Evolutionary conservation across 202 grass and related monocot species (phyloP), one percentile per base, ranked within the genome.

Genomic region (Hordeum pubiflorum): DNA sequence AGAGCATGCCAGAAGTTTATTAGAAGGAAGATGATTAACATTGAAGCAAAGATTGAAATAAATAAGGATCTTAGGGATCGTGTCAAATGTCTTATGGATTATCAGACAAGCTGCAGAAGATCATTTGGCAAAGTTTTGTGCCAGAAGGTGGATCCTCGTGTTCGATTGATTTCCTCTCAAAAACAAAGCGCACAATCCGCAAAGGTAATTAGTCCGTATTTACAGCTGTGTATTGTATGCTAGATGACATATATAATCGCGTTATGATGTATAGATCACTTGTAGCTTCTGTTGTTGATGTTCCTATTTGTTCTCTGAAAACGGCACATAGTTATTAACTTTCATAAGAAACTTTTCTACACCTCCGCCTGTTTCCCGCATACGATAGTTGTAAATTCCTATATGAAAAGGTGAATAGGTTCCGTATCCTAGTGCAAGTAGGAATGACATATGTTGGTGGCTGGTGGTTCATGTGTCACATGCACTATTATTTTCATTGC

Each of bases 71-170:
- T 98, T 23, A 85, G 83, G 76, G 84, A 91, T 65, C 90, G 95
- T 62, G 74, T 94, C 43, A 94, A 89, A 89, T 98, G 95, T 52
- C 88, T 98, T 34, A 85, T 94, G 90, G 82, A 89, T 57, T 98
- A 89, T 80, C 95, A 98, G 80, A 70, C 83, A 50, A 77, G 86
- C 54, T 98, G 95, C 80, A 89, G 81, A 82, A 94, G 74, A 78
- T 83, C 75, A 60, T 85, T 79, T 11, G 84, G 92, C 33, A 86
- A 48, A 80, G 63, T 78, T 44, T 69, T 94, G 33, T 81, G 79
- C 50, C 92, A 91, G 73, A 98, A 94, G 79, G 87, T 86, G 72
- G 95, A 98, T 89, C 92, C 88, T 86, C 95, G 90, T 82, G 77
- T 88, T 63, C 87, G 86, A 59, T 74, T 98, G 80, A 89, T 98